A percentile compares a stretch with the other conserved stretches of the same genome.
Conservation (phyloP, 495 filamentous ascomycete species). For the Amphirosellinia nigrospora region DNA sequence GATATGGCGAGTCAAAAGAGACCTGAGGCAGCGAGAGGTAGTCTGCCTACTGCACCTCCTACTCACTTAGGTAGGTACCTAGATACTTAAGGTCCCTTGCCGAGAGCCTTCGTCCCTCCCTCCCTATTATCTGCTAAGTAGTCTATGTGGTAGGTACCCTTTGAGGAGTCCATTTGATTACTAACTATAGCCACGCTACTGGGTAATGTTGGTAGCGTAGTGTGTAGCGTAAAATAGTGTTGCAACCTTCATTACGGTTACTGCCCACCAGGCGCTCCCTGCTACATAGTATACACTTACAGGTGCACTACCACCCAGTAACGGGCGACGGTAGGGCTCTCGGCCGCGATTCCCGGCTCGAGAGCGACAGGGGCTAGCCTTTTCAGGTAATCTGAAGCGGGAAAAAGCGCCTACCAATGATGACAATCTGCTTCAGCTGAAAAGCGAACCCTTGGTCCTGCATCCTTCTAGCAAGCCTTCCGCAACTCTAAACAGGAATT, state of each 20-base stretch:
- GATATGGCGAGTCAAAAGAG: not conserved
- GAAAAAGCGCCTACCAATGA: not conserved
- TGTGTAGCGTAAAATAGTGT: not conserved
- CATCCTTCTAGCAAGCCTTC: conserved; percentile 2
- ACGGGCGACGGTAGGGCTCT: not conserved
- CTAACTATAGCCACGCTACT: not conserved
- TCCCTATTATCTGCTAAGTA: not conserved
- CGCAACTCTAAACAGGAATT: conserved; percentile 2
- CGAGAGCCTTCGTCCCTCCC: not conserved
- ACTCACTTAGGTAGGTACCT: not conserved
- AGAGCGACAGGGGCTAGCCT: not conserved
- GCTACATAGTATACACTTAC: not conserved
- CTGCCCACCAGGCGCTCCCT: too few relatives aligned
- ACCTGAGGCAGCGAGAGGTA: too few relatives aligned
- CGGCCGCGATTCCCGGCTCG: conserved; percentile 7
- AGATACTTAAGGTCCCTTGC: conserved; percentile 11
- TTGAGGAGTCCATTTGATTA: not conserved
- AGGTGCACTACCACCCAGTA: not conserved
- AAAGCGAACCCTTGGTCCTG: conserved; percentile 16
- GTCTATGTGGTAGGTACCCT: not conserved
- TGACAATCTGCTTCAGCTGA: conserved; percentile 20
- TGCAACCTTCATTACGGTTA: not conserved
- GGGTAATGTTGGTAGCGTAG: not conserved
- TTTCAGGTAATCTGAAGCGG: conserved; percentile 18
- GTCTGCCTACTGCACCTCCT: not conserved